Base-by-base conservation (phyloP, 108 stramenopile genomes). In the Cyclotella baltica region DNA sequence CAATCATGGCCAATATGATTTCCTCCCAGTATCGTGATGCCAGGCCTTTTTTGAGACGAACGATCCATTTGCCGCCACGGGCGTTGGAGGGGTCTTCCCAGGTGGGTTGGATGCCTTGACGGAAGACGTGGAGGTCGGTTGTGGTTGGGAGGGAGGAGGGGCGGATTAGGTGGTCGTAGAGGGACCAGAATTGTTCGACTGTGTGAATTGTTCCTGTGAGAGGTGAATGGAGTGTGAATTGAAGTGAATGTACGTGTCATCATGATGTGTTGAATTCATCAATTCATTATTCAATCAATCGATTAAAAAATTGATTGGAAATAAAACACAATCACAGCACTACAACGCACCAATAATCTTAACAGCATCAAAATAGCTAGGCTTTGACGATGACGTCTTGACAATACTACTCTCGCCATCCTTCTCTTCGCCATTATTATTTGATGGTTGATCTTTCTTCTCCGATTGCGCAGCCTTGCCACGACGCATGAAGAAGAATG, bases 61-160 rank as follows among this genome's bases (percentile, higher is more conserved):
- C 81, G 62, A 97, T 96, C 94, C 96, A 96, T 73, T 97, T 95
- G 27, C 98, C 98, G 25, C 98, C 98, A 46, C 86, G 83, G 59
- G 85, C 76, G 62, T 99, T 98, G 61, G 73, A 69, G 25, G 91
- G 76, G 70, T 98, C 98, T 73, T 99, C 98, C 98, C 98, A 99
- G 0, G 96, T 96, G 20, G 98, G 98, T 69, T 96, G 96, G 82
- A 98, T 92, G 33, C 97, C 97, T 48, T 94, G 86, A 11, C 95
- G 88, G 76, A 99, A 99, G 58, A 98, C 92, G 76, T 98, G 97
- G 57, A 95, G 93, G 72, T 98, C 97, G 8, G 95, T 95, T 16
- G 89, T 92, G 10, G 85, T 76, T 1, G 87, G 80, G 16, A 97
- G 84, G 52, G 93, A 87, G 53, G 93, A 88, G 13, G 97, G 96